These are phyloP conservation scores for Buddleja alternifolia DNA, from an alignment of 257 asterid genomes.

Conservation along the genomic window DNA sequence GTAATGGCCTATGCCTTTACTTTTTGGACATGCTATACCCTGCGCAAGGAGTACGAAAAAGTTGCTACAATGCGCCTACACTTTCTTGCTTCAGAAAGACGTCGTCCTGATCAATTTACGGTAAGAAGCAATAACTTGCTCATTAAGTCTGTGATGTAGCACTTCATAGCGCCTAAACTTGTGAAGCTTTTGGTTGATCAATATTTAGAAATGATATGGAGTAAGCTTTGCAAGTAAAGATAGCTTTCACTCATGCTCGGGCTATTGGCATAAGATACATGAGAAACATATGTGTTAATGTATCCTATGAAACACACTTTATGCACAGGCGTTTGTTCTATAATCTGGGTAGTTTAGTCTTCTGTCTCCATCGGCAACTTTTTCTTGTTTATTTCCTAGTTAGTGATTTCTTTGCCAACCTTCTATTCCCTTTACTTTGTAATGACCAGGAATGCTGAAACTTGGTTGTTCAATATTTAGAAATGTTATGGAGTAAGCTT, in stretches of 20 bases:
- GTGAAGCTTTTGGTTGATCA: conserved; percentile 12
- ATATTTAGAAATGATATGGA: not conserved
- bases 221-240: conserved; percentile 1
- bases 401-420: not conserved
- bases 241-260: not conserved
- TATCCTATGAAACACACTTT: not conserved
- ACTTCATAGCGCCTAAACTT: not conserved
- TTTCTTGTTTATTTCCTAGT: conserved; percentile 21
- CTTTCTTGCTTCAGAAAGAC: conserved; percentile 83
- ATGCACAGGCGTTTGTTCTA: not conserved
- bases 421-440: conserved; percentile 17
- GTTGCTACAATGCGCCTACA: conserved; percentile 85
- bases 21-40: conserved; percentile 81
- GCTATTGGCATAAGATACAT: conserved; percentile 4
- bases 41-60: conserved; percentile 73
- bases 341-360: not conserved
- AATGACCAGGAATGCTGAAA: conserved; percentile 18
- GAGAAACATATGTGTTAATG: not conserved
- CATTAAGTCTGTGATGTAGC: not conserved
- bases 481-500: conserved; percentile 4
- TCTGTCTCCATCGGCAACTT: not conserved
- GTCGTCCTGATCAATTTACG: conserved; percentile 93
- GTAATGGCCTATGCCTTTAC: conserved; percentile 87
- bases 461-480: conserved; percentile 10
- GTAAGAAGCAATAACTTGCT: conserved; percentile 48